Conservation (phyloP, 257 asterid genomes). For the Lantana camara region DNA sequence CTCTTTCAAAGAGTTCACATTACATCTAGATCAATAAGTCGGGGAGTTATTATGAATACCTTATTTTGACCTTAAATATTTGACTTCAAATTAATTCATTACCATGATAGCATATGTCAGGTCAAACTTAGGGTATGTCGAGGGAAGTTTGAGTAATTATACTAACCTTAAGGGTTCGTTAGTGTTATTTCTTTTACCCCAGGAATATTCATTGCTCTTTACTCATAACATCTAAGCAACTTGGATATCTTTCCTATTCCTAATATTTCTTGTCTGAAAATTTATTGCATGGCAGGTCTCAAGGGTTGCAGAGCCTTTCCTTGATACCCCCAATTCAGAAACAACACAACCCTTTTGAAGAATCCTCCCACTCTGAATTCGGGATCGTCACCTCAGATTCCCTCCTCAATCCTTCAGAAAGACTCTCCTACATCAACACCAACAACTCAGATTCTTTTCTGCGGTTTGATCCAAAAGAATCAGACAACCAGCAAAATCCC, state of each 20-base stretch:
- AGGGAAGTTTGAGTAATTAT: too few species aligned
- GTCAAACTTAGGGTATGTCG: too few species aligned
- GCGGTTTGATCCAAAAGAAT: constrained; percentile 43
- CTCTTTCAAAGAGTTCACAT: too few species aligned
- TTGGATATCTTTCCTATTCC: background rate
- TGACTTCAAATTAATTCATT: too few species aligned
- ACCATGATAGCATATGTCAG: too few species aligned
- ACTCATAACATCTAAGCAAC: too few species aligned
- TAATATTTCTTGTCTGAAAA: constrained; percentile 14
- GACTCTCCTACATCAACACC: constrained; percentile 47
- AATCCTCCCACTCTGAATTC: constrained; percentile 45
- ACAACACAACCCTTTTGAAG: constrained; percentile 46
- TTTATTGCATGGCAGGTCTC: constrained; percentile 43
- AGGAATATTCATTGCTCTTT: too few species aligned
- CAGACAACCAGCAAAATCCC: constrained; percentile 36
- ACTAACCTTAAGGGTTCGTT: background rate
- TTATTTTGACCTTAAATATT: too few species aligned
- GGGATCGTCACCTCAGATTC: constrained; percentile 69
- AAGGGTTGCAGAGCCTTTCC: constrained; percentile 54
- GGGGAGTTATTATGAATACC: too few species aligned
- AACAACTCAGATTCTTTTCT: constrained; percentile 45
- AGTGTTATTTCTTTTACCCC: background rate
- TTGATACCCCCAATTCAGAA: constrained; percentile 46
- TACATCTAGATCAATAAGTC: too few species aligned
- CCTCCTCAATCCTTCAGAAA: constrained; percentile 62